Percentiles rank a stretch among this genome's conserved stretches.
Conservation (phyloP, 2,329 filamentous ascomycete species). For the Epichloe amarillans region DNA sequence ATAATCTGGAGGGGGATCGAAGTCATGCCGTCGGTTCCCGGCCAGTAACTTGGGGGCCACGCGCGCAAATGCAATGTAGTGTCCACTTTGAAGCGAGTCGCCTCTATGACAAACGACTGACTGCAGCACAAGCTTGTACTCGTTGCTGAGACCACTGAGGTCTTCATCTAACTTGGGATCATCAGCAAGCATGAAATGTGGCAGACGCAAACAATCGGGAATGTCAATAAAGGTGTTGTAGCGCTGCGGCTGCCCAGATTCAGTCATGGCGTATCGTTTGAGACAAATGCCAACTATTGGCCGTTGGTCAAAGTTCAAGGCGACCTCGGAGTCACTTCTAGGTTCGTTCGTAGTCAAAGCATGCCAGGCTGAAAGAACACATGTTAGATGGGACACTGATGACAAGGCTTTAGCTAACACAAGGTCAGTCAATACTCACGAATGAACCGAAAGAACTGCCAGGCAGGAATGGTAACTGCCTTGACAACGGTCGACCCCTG, state of each 20-base stretch:
- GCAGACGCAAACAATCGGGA: constrained; percentile 64
- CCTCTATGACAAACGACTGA: constrained; percentile 89
- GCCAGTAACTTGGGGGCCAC: constrained; percentile 52
- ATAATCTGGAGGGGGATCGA: constrained; percentile 49
- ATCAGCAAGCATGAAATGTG: constrained; percentile 73
- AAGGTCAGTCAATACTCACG: constrained; percentile 41
- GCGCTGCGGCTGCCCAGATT: constrained; percentile 53
- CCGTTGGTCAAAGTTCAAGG: constrained; percentile 71
- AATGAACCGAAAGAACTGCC: constrained; percentile 92
- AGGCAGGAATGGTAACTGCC: constrained; percentile 88
- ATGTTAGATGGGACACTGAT: not conserved
- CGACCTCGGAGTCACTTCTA: constrained; percentile 62
- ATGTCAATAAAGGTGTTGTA: constrained; percentile 84
- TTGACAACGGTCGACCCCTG: constrained; percentile 45
- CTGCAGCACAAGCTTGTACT: constrained; percentile 86
- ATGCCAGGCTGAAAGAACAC: constrained; percentile 58
- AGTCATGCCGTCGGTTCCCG: constrained; percentile 42
- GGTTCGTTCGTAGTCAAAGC: constrained; percentile 43
- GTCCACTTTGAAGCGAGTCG: constrained; percentile 71
- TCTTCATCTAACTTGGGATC: constrained; percentile 49
- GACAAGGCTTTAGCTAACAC: not conserved
- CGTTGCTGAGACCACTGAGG: constrained; percentile 57
- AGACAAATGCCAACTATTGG: constrained; percentile 87
- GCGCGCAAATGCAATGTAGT: constrained; percentile 79
- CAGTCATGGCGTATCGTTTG: constrained; percentile 68